Evolutionary conservation across 2,329 filamentous ascomycete genomes (phyloP).

Genomic region (Raffaelea ambrosiae): DNA sequence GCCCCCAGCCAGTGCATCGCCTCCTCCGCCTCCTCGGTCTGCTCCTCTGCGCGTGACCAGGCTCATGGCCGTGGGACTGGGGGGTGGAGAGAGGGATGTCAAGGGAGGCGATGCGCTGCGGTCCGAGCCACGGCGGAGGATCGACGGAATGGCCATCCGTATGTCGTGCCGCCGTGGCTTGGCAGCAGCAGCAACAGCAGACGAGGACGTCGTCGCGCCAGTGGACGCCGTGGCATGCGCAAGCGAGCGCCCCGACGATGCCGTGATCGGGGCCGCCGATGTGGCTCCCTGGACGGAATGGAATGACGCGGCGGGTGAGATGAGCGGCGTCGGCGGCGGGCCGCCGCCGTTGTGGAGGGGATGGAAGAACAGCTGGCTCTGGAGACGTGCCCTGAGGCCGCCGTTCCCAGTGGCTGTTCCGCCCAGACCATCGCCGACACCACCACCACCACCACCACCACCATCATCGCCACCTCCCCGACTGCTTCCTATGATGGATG

Average conservation of each 20-base stretch:
- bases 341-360: constrained; percentile 14
- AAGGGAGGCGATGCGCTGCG: constrained; percentile 20
- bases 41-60: background rate
- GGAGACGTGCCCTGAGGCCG: constrained; percentile 13
- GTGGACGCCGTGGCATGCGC: too few species aligned
- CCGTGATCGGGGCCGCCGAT: background rate
- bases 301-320: constrained; percentile 26
- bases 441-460: too few species aligned
- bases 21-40: too few species aligned
- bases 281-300: background rate
- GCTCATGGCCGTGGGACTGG: constrained; percentile 11
- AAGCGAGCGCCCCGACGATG: too few species aligned
- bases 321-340: constrained; percentile 32
- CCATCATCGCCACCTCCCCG: too few species aligned
- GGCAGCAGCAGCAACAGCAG: too few species aligned
- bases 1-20: too few species aligned
- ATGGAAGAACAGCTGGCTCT: too few species aligned
- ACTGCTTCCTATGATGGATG: too few species aligned
- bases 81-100: constrained; percentile 20
- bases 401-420: background rate
- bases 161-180: constrained; percentile 11
- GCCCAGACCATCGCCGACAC: too few species aligned
- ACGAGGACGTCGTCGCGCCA: too few species aligned
- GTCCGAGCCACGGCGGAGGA: constrained; percentile 9
- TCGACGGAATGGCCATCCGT: constrained; percentile 10